Evolutionary conservation across 140 eudicot species (phyloP).

Genomic region (Flaveria floridana): DNA sequence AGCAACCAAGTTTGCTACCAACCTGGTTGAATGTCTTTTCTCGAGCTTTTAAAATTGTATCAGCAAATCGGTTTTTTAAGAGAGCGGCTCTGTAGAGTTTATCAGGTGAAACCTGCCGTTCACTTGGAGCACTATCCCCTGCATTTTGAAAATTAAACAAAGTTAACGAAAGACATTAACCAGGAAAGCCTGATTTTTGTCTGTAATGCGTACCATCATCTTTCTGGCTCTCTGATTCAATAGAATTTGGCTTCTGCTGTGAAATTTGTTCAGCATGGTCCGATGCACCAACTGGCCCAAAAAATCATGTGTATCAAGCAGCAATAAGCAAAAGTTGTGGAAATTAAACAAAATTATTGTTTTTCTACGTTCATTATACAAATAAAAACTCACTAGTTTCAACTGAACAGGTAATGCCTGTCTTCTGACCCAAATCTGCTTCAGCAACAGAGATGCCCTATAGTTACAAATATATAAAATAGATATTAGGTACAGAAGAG

Average conservation of each 20-base stretch:
- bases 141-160: constrained; percentile 8
- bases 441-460: constrained; percentile 41
- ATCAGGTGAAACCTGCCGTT: constrained; percentile 71
- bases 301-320: constrained; percentile 14
- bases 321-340: neutral
- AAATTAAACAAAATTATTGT: neutral
- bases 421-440: constrained; percentile 36
- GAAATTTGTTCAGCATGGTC: constrained; percentile 55
- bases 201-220: constrained; percentile 71
- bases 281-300: constrained; percentile 52
- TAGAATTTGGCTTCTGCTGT: constrained; percentile 50
- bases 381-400: constrained; percentile 54
- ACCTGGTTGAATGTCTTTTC: constrained; percentile 79
- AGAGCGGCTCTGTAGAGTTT: constrained; percentile 79
- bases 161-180: constrained; percentile 19
- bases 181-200: neutral
- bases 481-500: neutral
- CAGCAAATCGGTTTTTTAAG: constrained; percentile 64
- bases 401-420: constrained; percentile 28
- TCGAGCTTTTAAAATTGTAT: constrained; percentile 78
- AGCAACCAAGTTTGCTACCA: constrained; percentile 17
- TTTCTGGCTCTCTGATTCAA: constrained; percentile 58
- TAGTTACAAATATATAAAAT: neutral
- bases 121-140: constrained; percentile 72
- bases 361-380: neutral